Evolutionary conservation across 2,329 filamentous ascomycete species (phyloP).

Genomic region (Aspergillus puulaauensis): DNA sequence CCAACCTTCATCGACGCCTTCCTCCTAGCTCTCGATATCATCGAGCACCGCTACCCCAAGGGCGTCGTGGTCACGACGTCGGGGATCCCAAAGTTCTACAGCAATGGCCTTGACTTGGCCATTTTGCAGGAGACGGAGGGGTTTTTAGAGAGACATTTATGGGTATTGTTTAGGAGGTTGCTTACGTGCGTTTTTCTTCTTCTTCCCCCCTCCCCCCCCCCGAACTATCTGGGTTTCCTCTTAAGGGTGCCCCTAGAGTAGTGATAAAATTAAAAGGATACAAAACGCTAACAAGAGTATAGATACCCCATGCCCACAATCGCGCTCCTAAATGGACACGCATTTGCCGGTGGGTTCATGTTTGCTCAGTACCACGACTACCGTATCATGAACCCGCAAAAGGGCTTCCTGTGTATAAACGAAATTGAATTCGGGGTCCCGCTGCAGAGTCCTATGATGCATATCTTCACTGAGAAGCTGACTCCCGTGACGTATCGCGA

Average conservation of each 20-base stretch:
- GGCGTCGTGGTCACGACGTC: conserved; percentile 78
- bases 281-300: neutral
- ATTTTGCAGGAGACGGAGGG: conserved; percentile 60
- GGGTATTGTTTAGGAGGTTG: conserved; percentile 64
- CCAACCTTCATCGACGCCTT: conserved; percentile 67
- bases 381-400: conserved; percentile 68
- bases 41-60: conserved; percentile 66
- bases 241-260: neutral
- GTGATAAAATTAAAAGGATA: neutral
- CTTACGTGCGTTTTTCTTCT: conserved; percentile 50
- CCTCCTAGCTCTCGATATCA: conserved; percentile 69
- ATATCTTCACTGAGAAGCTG: conserved; percentile 72
- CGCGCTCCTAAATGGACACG: conserved; percentile 76
- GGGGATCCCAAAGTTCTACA: conserved; percentile 75
- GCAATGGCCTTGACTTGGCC: conserved; percentile 76
- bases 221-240: no score
- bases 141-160: conserved; percentile 64
- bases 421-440: conserved; percentile 77
- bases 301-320: conserved; percentile 79
- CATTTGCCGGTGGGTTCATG: conserved; percentile 81
- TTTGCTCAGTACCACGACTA: conserved; percentile 81
- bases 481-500: conserved; percentile 55
- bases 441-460: conserved; percentile 71
- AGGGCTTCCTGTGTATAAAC: conserved; percentile 77
- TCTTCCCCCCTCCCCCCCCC: neutral